Conservation (phyloP, 176 grass and related monocot genomes). For the Tillandsia leiboldiana region DNA sequence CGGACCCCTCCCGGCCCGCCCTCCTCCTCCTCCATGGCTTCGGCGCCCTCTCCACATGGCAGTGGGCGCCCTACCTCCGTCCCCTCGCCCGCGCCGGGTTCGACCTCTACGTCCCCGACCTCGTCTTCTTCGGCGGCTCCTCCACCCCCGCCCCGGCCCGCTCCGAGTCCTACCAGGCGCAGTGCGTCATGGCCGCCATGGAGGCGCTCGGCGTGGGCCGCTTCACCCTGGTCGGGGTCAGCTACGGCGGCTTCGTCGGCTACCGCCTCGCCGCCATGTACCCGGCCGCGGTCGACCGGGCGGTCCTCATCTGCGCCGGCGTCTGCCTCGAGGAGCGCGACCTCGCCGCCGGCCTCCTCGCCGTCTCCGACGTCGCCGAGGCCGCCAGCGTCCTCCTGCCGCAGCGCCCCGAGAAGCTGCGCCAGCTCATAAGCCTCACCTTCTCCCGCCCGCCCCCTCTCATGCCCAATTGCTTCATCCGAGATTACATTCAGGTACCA, state of each 20-base stretch:
- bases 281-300: slow-evolving; percentile 51
- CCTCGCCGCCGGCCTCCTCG: slow-evolving; percentile 56
- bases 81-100: slow-evolving; percentile 58
- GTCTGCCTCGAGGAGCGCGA: slow-evolving; percentile 90
- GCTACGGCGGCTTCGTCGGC: slow-evolving; percentile 82
- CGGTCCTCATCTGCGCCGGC: slow-evolving; percentile 48
- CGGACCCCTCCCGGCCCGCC: slow-evolving; percentile 34
- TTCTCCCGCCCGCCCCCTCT: slow-evolving; percentile 54
- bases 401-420: slow-evolving; percentile 55
- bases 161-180: slow-evolving; percentile 70
- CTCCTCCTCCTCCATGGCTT: slow-evolving; percentile 84
- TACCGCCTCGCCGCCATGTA: slow-evolving; percentile 58
- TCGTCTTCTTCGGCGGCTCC: slow-evolving; percentile 87
- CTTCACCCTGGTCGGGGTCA: slow-evolving; percentile 58
- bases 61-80: slow-evolving; percentile 72
- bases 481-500: slow-evolving; percentile 76
- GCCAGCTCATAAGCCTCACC: slow-evolving; percentile 62
- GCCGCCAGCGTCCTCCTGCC: slow-evolving; percentile 64
- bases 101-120: slow-evolving; percentile 89
- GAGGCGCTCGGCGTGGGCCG: slow-evolving; percentile 35
- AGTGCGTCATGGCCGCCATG: slow-evolving; percentile 47
- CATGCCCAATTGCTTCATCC: slow-evolving; percentile 87
- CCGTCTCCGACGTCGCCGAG: slow-evolving; percentile 38
- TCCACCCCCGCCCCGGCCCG: slow-evolving; percentile 43
- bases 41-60: slow-evolving; percentile 84